Evolutionary conservation across 2,329 filamentous ascomycete genomes (phyloP), one percentile per base, ranked within the genome.

Genomic region (Sclerotinia nivalis): DNA sequence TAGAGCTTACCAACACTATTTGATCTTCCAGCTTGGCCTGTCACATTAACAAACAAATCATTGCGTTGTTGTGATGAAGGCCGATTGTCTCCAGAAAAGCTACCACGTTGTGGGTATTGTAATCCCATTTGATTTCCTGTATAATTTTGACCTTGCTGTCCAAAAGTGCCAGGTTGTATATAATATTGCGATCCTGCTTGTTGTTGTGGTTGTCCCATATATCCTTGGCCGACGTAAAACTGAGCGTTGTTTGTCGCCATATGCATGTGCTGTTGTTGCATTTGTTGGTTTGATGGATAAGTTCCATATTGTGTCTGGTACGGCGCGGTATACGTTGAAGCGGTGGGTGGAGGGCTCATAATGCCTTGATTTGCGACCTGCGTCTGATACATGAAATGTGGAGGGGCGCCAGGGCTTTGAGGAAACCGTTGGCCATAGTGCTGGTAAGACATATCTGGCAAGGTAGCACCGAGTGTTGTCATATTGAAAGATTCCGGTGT

Each of bases 1-100:
- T 43, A 13, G 31, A 60, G 56, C 78, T 72, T 76, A 82, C 80
- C 75, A 68, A 73, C 70, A 40, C 72, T 71, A 54, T 72, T 61
- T 62, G 73, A 73, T 34, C 68, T 73, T 34, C 69, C 55, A 52
- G 34, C 64, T 49, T 68, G 55, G 49, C 66, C 67, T 8, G 69
- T 64, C 55, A 64, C 28, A 43, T 62, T 65, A 15, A 65, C 54
- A 68, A 71, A 72, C 22, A 75, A 70, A 37, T 59, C 69, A 60
- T 62, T 70, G 12, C 69, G 72, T n/a, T 72, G 70, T 54, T 75
- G 72, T 55, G 54, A 45, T 12, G 68, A 31, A 31, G 65, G 67
- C 25, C 74, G 69, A 61, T 13, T 66, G 5, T 77, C 77, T 31
- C 71, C 72, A n/a, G 69, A 55, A 43, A 75, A 73, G 31, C 45